Base-by-base conservation (phyloP, 495 filamentous ascomycete genomes). In the Rhypophila decipiens region DNA sequence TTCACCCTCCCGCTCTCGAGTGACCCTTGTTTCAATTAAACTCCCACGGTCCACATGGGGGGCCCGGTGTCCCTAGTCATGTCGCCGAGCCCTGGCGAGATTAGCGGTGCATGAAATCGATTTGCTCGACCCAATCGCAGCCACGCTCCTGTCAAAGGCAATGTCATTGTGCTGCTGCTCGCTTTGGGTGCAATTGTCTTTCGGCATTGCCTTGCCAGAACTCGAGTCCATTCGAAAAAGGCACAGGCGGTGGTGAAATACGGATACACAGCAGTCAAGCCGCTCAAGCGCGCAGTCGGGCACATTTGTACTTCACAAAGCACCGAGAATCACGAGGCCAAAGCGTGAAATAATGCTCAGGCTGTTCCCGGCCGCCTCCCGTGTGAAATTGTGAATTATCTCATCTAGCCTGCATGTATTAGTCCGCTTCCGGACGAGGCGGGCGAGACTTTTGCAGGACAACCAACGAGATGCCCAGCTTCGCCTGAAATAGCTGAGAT, bases 61-160 rank as follows among this genome's bases (percentile, higher is more conserved):
- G 48, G n/a, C n/a, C 41, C 50, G 44, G 55, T 59, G 54, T 36
- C 45, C 50, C 27, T 31, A 31, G 53, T 38, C 22, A 47, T 50
- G 53, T 53, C 43, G 50, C 46, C 33, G 34, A 49, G 47, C 63
- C 63, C 58, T 62, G 55, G 51, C 56, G 55, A 64, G 58, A 66
- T 66, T 62, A 52, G 56, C 47, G 53, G 50, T 55, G 58, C 63
- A 59, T 59, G 56, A 55, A 39, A 15, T 21, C 43, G n/a, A n/a
- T n/a, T n/a, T n/a, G n/a, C n/a, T n/a, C n/a, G 38, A 54, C 46
- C 63, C 61, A 61, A 66, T 62, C 60, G 53, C 38, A 50, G 50
- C 51, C 46, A 45, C 49, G 40, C 52, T 60, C 39, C 44, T 53
- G 24, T 21, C 35, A 47, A 44, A 49, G 49, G 56, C 58, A 47